phyloP scores from a whole-genome alignment of 345 rosid genomes.

The Boechera divaricarpa region DNA sequence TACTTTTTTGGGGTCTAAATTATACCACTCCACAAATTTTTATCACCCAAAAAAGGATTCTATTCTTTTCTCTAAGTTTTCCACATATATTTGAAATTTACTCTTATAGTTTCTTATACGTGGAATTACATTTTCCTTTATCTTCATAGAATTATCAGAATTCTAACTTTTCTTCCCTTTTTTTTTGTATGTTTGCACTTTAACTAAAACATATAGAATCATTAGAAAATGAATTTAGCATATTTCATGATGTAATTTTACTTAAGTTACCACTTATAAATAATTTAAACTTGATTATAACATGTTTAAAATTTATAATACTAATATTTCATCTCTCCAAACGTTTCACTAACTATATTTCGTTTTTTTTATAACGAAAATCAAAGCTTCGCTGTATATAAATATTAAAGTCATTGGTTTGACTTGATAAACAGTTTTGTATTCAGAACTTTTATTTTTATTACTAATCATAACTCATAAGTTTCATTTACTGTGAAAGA shows the following conservation, averaged over 20 bases:
- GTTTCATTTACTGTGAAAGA: constrained; percentile 43
- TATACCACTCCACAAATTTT: neutral
- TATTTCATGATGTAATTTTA: neutral
- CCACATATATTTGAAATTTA: neutral
- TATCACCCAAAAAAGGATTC: too few species aligned
- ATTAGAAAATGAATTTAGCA: neutral
- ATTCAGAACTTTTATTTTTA: neutral
- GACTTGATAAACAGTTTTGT: too few species aligned
- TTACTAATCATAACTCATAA: neutral
- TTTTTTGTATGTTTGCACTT: neutral
- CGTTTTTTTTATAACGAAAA: too few species aligned
- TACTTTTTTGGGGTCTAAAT: neutral
- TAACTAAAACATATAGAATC: too few species aligned
- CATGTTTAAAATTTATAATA: neutral
- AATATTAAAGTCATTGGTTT: too few species aligned
- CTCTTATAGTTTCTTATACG: too few species aligned
- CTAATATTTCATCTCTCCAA: too few species aligned
- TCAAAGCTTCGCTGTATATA: too few species aligned
- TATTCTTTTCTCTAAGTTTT: too few species aligned
- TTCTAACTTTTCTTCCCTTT: too few species aligned
- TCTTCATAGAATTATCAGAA: neutral
- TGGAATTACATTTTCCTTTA: neutral
- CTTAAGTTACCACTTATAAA: neutral
- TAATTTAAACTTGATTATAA: constrained; percentile 36
- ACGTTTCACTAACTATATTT: too few species aligned